phyloP scores from a whole-genome alignment of 306 rosid species.

The Prunus campanulata region DNA sequence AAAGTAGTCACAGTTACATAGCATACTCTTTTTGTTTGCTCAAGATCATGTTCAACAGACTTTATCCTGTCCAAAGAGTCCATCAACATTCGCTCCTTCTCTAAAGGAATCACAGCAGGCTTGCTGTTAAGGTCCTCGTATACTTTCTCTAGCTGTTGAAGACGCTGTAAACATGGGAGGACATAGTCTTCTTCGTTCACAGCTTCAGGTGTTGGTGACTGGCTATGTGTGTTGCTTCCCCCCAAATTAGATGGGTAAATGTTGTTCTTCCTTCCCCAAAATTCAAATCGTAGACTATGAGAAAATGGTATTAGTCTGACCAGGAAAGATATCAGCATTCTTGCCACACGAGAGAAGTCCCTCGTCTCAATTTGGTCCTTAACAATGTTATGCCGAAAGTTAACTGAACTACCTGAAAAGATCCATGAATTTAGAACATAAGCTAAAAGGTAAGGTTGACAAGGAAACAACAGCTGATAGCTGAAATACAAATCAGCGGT shows the following conservation, averaged over 20 bases:
- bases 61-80: slow-evolving; percentile 89
- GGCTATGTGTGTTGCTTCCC: slow-evolving; percentile 37
- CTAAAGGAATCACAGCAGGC: slow-evolving; percentile 75
- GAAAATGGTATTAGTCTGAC: slow-evolving; percentile 51
- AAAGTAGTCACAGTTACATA: slow-evolving; percentile 9
- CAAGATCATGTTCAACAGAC: slow-evolving; percentile 83
- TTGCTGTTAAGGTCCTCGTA: slow-evolving; percentile 62
- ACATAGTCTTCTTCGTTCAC: slow-evolving; percentile 50
- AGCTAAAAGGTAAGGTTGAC: slow-evolving; percentile 14
- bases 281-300: slow-evolving; percentile 42
- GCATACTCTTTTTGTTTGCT: slow-evolving; percentile 85
- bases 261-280: slow-evolving; percentile 63
- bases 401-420: slow-evolving; percentile 46
- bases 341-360: slow-evolving; percentile 35
- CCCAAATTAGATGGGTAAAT: slow-evolving; percentile 51
- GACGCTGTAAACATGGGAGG: slow-evolving; percentile 70
- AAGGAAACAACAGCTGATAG: not conserved
- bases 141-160: slow-evolving; percentile 67
- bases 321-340: slow-evolving; percentile 47
- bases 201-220: slow-evolving; percentile 46
- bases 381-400: slow-evolving; percentile 34
- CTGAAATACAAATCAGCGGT: too few relatives aligned
- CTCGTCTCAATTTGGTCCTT: slow-evolving; percentile 55
- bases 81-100: slow-evolving; percentile 77
- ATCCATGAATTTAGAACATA: slow-evolving; percentile 5